Evolutionary conservation across 495 filamentous ascomycete genomes (phyloP).

Genomic region (Aspergillus sparsus): DNA sequence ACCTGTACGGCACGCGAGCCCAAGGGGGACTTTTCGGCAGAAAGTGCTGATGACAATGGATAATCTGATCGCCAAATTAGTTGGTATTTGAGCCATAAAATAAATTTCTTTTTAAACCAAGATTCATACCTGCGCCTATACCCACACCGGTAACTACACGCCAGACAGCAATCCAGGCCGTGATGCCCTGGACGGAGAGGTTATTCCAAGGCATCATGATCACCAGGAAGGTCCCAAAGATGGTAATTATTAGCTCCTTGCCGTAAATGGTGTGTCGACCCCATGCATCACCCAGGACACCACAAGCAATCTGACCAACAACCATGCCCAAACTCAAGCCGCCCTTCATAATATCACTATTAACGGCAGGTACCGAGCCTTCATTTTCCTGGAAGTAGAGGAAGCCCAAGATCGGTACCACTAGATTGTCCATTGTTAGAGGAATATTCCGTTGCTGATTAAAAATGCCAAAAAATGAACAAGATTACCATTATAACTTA

Average conservation of each 20-base stretch:
- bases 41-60: not conserved
- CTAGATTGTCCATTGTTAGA: not conserved
- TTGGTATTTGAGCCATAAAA: not conserved
- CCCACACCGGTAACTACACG: conserved; percentile 25
- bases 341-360: conserved; percentile 3
- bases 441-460: not conserved
- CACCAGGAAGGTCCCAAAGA: conserved; percentile 23
- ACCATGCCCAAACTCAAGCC: conserved; percentile 3
- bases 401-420: not conserved
- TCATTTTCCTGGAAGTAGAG: conserved; percentile 1
- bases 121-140: not conserved
- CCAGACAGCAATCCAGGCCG: conserved; percentile 25
- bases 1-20: not conserved
- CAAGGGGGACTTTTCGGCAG: not conserved
- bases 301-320: not conserved
- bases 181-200: conserved; percentile 18
- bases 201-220: conserved; percentile 24
- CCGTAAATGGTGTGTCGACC: not conserved
- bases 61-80: not conserved
- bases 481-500: not conserved
- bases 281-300: not conserved
- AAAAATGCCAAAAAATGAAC: not conserved
- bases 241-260: not conserved
- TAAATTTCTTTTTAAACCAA: too few relatives aligned
- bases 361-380: not conserved